A percentile compares a stretch with the other conserved stretches of the same genome.
These are phyloP conservation scores for Talaromyces liani DNA, from an alignment of 495 filamentous ascomycete species.

Conservation along the genomic window DNA sequence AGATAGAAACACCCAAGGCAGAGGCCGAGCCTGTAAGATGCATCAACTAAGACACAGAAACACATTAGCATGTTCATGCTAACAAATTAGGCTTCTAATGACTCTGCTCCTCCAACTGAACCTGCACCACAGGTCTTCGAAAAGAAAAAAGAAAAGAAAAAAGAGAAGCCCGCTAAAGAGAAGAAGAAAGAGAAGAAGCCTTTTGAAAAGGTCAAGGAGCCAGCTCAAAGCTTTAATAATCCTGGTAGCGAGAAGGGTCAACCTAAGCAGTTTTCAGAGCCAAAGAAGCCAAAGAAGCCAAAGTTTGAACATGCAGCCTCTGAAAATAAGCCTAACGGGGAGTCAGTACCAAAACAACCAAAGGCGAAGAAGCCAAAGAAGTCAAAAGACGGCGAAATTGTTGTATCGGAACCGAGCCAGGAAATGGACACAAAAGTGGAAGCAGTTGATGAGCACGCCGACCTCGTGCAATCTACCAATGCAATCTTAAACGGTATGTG, in stretches of 20 bases:
- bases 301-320: not conserved
- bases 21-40: not conserved
- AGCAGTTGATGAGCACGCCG: not conserved
- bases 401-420: not conserved
- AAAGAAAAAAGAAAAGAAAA: not conserved
- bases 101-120: not conserved
- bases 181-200: conserved; percentile 2
- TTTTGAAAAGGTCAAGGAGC: not conserved
- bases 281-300: not conserved
- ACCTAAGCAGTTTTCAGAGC: not conserved
- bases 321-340: not conserved
- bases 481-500: conserved; percentile 3
- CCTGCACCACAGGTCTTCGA: not conserved
- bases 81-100: not conserved
- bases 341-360: not conserved
- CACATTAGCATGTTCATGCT: not conserved
- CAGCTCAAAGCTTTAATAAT: not conserved
- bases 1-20: not conserved
- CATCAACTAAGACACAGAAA: not conserved
- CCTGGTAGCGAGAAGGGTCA: not conserved
- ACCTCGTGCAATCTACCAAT: conserved; percentile 6
- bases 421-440: not conserved
- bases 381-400: not conserved
- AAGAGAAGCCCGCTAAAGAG: not conserved
- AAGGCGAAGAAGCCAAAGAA: not conserved